A percentile compares a stretch with the other conserved stretches of the same genome.
These are phyloP conservation scores for Colletotrichum sidae DNA, from an alignment of 2,329 filamentous ascomycete species.

Conservation along the genomic window DNA sequence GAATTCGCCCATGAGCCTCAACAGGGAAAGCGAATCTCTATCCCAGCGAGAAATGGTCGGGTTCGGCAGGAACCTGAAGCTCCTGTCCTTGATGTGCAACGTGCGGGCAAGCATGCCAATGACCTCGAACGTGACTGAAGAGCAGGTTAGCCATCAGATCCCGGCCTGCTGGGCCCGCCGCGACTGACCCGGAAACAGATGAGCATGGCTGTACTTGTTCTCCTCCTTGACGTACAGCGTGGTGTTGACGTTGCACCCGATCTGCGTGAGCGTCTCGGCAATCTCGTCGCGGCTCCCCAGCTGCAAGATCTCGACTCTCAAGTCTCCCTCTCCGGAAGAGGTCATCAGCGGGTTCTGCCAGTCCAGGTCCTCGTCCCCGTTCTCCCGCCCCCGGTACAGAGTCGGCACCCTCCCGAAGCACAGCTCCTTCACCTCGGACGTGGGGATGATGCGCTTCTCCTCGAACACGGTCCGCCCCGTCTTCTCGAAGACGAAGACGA, in stretches of 20 bases:
- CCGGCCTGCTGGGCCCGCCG: no score
- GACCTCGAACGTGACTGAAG: slow-evolving; percentile 51
- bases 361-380: slow-evolving; percentile 12
- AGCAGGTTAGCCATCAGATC: slow-evolving; percentile 1
- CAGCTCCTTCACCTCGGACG: slow-evolving; percentile 50
- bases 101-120: slow-evolving; percentile 54
- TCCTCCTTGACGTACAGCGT: slow-evolving; percentile 43
- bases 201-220: slow-evolving; percentile 30
- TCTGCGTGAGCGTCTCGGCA: slow-evolving; percentile 49
- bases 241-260: slow-evolving; percentile 51
- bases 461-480: slow-evolving; percentile 49
- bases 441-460: slow-evolving; percentile 50
- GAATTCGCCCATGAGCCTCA: slow-evolving; percentile 55
- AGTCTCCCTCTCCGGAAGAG: slow-evolving; percentile 37
- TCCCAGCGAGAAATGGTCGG: slow-evolving; percentile 65
- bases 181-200: slow-evolving; percentile 38
- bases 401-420: slow-evolving; percentile 55
- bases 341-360: slow-evolving; percentile 15
- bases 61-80: slow-evolving; percentile 56
- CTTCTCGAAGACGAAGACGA: slow-evolving; percentile 53
- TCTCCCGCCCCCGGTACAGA: slow-evolving; percentile 44
- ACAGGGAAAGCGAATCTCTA: slow-evolving; percentile 58
- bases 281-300: slow-evolving; percentile 44
- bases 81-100: slow-evolving; percentile 48
- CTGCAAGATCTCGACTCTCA: slow-evolving; percentile 38